These are phyloP conservation scores for Diddensiella caesifluorescens DNA, from an alignment of 805 yeast species.

Conservation along the genomic window DNA sequence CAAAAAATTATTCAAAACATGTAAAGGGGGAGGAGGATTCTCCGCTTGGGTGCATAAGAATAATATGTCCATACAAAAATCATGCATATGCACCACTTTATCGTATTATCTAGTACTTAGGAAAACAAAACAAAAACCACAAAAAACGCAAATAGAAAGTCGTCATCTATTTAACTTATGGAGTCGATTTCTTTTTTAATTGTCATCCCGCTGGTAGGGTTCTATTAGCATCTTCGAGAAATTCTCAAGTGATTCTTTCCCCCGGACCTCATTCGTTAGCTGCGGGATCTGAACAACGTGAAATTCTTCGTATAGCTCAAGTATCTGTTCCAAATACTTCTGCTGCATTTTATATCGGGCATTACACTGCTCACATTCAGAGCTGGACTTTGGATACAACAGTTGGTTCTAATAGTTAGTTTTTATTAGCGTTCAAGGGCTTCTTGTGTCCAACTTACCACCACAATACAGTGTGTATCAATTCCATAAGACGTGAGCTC, in stretches of 20 bases:
- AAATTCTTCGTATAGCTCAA: slow-evolving; percentile 93
- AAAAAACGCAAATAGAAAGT: no score
- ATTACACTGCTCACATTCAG: slow-evolving; percentile 80
- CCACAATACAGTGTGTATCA: slow-evolving; percentile 95
- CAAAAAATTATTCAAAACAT: no score
- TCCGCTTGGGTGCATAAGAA: no score
- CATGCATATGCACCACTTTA: no score
- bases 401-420: slow-evolving; percentile 57
- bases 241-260: slow-evolving; percentile 74
- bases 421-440: not conserved
- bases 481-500: slow-evolving; percentile 90
- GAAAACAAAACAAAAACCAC: no score
- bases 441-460: slow-evolving; percentile 27
- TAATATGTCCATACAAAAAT: no score
- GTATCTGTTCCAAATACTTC: slow-evolving; percentile 92
- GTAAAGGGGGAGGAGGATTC: no score
- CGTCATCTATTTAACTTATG: no score
- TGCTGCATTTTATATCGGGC: slow-evolving; percentile 94
- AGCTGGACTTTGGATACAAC: slow-evolving; percentile 68
- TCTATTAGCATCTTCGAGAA: slow-evolving; percentile 76
- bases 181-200: no score
- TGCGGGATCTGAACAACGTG: slow-evolving; percentile 94
- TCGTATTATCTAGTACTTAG: no score
- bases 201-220: slow-evolving; percentile 36
- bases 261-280: slow-evolving; percentile 92